These are phyloP conservation scores for Coffea humblotiana DNA, from an alignment of 305 asterid genomes.

Conservation along the genomic window DNA sequence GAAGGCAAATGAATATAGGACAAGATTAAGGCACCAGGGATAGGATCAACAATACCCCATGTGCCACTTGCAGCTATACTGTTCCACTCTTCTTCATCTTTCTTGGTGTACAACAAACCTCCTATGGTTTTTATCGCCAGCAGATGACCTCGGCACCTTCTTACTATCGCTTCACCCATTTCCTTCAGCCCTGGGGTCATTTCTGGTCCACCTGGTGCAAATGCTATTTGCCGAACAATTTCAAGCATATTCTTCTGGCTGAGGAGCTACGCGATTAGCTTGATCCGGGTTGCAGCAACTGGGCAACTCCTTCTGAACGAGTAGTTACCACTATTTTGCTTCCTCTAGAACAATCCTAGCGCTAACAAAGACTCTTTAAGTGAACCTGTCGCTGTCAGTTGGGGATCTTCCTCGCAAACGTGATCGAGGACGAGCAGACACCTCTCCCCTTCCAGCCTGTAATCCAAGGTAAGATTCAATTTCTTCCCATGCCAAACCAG, in stretches of 20 bases:
- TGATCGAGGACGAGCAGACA: constrained; percentile 1
- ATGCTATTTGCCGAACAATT: neutral
- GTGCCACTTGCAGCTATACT: neutral
- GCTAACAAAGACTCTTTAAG: constrained; percentile 1
- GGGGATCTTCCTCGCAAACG: neutral
- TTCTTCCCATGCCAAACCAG: constrained; percentile 16
- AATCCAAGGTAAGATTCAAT: neutral
- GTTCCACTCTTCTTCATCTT: constrained; percentile 4
- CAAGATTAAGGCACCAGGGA: neutral
- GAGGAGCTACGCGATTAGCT: too few species aligned
- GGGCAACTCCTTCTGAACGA: constrained; percentile 2
- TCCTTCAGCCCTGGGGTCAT: neutral
- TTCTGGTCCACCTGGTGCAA: neutral
- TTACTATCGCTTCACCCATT: neutral
- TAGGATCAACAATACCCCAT: neutral
- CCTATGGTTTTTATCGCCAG: constrained; percentile 2
- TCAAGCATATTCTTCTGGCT: neutral
- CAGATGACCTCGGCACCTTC: neutral
- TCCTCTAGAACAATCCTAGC: constrained; percentile 18
- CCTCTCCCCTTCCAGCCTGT: neutral
- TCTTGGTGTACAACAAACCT: constrained; percentile 6
- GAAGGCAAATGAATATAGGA: neutral
- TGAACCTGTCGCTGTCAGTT: constrained; percentile 15
- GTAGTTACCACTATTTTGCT: constrained; percentile 32
- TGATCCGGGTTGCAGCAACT: neutral